Base-by-base conservation (phyloP, 129 eudicot genomes). In the Mikania micrantha region DNA sequence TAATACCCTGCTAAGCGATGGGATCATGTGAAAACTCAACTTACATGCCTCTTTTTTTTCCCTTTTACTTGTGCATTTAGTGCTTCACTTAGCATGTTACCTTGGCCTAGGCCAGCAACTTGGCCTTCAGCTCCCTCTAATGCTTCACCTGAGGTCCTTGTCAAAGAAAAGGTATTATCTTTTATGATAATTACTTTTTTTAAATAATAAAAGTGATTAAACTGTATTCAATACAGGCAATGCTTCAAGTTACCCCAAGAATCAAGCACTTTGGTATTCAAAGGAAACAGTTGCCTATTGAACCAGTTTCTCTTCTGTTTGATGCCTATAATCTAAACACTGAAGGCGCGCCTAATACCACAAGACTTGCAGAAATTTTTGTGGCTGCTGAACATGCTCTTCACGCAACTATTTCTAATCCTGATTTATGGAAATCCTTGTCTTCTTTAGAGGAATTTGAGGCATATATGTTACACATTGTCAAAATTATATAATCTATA, bases 321-420 rank as follows among this genome's bases (percentile, higher is more conserved):
- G 99, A 89, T 72, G 90, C 95, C 61, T 88, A 84, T 66, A 90
- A 89, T 45, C 74, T 87, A 69, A 84, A 82, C 77, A 85, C 83
- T 85, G 96, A 85, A 40, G 80, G 87, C 80, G 66, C 85, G 44
- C 69, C 82, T 58, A 85, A 77, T 69, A 87, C 87, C 36, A 84
- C 79, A 84, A 81, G 88, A 61, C 95, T 89, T 31, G 84, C 99
- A n/a, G 96, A 93, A 68, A 74, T 85, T 41, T 78, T 44, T 73
- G 96, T 93, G 64, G 96, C 92, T 69, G 88, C 96, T n/a, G 92
- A 93, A 75, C 88, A 83, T 81, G 92, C 99, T 80, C 80, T 93
- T 38, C 71, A 35, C 65, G 72, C 69, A 9, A 88, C 95, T 42
- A 86, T 93, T 40, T 86, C 99, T 58, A 88, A 85, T 74, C 79